Base-by-base conservation (phyloP, 768 basidiomycete genomes). In the Strobilomyces confusus region DNA sequence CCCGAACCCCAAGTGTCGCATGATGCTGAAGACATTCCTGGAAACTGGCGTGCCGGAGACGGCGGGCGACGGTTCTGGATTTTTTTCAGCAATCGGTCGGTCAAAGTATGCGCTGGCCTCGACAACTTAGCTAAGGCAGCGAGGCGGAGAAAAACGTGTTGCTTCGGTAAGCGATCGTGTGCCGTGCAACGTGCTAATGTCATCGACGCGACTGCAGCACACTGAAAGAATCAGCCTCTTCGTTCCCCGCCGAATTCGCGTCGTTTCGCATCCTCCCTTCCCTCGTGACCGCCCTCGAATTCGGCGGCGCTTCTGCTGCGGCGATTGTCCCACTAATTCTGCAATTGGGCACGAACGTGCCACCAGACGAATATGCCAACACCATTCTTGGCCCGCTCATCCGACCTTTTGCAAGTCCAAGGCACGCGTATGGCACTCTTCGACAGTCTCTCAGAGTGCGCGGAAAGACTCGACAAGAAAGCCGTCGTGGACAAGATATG, bases 351-450 rank as follows among this genome's bases (percentile, higher is more conserved):
- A 81, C 79, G 61, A 80, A 82, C 58, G 77, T 89, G 0, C 71
- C 87, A 0, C 78, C 76, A 26, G 26, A 26, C 26, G 26, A 26
- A 26, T 26, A 26, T 8, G 8, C 26, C 8, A 26, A 4, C 26
- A 26, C 26, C 4, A 26, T 26, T 26, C 26, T 26, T 26, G 26
- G 26, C 26, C 26, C 8, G 26, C 26, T 99, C 3, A 78, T 92
- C 42, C 91, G 87, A 68, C 76, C 97, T 36, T 98, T 80, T 62
- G 80, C 86, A 2, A 95, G 87, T 59, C 69, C 81, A 95, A 40
- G 94, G 93, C 2, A 92, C 86, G 22, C 80, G 97, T 30, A 95
- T 99, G 88, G 95, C 93, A 7, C 72, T 99, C 43, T 77, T 98
- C 17, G 94, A 98, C 49, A 84, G 86, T 50, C 72, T 99, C 32